phyloP scores from a whole-genome alignment of 2,329 filamentous ascomycete genomes.

The Fusarium buharicum region DNA sequence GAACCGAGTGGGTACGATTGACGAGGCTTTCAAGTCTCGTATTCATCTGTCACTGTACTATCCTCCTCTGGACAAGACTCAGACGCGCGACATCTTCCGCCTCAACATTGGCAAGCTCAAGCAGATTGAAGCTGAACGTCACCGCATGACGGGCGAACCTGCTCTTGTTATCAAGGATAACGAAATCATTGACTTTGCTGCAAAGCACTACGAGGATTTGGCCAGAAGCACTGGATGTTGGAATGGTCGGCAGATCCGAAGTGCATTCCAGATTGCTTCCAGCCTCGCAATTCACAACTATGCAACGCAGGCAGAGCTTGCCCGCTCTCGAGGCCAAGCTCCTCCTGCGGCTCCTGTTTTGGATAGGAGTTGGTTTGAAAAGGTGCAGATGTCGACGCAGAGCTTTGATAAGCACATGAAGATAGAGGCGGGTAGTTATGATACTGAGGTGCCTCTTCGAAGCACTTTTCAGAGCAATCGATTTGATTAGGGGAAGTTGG shows the following conservation, averaged over 20 bases:
- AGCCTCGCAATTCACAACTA: conserved; percentile 53
- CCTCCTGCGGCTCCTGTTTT: conserved; percentile 51
- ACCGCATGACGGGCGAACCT: conserved; percentile 51
- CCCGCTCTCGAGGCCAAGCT: conserved; percentile 48
- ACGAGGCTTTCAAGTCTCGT: conserved; percentile 61
- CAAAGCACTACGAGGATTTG: conserved; percentile 48
- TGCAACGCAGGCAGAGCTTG: conserved; percentile 44
- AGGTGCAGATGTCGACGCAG: conserved; percentile 57
- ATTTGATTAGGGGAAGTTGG: conserved; percentile 11
- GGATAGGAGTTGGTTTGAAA: conserved; percentile 53
- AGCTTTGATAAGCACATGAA: conserved; percentile 57
- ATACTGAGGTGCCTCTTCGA: conserved; percentile 49
- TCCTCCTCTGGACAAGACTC: conserved; percentile 51
- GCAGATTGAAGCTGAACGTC: conserved; percentile 51
- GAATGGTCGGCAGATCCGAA: conserved; percentile 54
- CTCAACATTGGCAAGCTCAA: conserved; percentile 53
- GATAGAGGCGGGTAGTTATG: conserved; percentile 50
- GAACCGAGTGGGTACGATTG: conserved; percentile 60
- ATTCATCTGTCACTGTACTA: conserved; percentile 59
- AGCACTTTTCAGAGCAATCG: conserved; percentile 48
- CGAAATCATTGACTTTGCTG: conserved; percentile 52
- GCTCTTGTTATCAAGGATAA: conserved; percentile 49
- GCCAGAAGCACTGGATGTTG: conserved; percentile 46
- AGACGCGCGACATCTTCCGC: conserved; percentile 56
- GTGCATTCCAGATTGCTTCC: conserved; percentile 52